Evolutionary conservation across 176 grass and related monocot species (phyloP).

Genomic region (Musa itinerans): DNA sequence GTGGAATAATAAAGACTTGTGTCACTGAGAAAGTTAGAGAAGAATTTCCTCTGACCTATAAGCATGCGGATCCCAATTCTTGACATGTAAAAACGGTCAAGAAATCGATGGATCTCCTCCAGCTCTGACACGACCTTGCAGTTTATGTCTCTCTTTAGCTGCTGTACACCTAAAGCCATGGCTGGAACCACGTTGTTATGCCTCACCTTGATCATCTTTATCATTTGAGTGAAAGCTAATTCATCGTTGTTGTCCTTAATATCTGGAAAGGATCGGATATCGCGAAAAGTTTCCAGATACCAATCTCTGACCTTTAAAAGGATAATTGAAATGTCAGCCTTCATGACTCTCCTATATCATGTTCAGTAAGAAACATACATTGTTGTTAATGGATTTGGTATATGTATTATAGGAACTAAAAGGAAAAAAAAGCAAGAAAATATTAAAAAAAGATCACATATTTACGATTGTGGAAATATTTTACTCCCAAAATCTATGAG

Average conservation of each 20-base stretch:
- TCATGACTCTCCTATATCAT: background rate
- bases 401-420: background rate
- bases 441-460: background rate
- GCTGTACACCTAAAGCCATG: slow-evolving; percentile 78
- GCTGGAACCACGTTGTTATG: slow-evolving; percentile 93
- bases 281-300: slow-evolving; percentile 85
- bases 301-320: slow-evolving; percentile 74
- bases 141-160: slow-evolving; percentile 62
- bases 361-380: too few relatives aligned
- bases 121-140: slow-evolving; percentile 39
- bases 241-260: slow-evolving; percentile 48
- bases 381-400: background rate
- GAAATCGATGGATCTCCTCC: slow-evolving; percentile 69
- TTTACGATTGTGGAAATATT: background rate
- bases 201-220: slow-evolving; percentile 70
- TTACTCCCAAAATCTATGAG: background rate
- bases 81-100: slow-evolving; percentile 89
- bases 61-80: slow-evolving; percentile 94
- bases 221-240: slow-evolving; percentile 61
- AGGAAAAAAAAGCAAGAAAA: background rate
- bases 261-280: slow-evolving; percentile 67
- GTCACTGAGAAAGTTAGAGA: background rate
- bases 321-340: background rate
- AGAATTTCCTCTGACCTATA: slow-evolving; percentile 52
- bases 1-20: background rate